Base-by-base conservation (phyloP, 495 filamentous ascomycete genomes). In the Podospora fimiseda region DNA sequence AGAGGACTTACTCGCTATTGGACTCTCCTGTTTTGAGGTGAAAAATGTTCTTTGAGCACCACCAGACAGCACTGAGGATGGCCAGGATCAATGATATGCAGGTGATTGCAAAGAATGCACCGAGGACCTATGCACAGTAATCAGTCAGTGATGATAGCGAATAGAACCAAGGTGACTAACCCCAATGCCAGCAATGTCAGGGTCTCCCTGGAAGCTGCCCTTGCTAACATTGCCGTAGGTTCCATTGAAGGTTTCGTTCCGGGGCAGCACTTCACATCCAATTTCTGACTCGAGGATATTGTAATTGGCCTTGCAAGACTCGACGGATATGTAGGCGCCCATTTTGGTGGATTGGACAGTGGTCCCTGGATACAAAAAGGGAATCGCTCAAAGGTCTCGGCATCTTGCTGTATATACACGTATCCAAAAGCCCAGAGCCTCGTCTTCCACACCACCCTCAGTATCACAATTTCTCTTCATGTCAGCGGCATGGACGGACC, bases 141-240 rank as follows among this genome's bases (percentile, higher is more conserved):
- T n/a, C 13, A 30, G 43, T 51, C 23, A 50, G 19, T 39, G 14
- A 5, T 15, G 16, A 3, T 22, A 11, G 18, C 16, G 21, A 14
- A 24, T 7, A 7, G 44, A 19, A 33, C n/a, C n/a, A 21, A 24
- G 15, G n/a, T 1, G 2, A 41, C 60, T 23, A 51, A 60, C 61
- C 15, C 59, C 61, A 15, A 59, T 54, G 13, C 61, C 61, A 6
- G 56, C 59, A 48, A 64, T 64, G 21, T 62, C 61, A 2, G 56
- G 49, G 27, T 61, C 55, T 2, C 43, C 44, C 9, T 46, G 13
- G 20, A 61, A 56, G 1, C 53, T 16, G 0, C 52, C 55, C 0
- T 13, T 18, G 1, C 11, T 11, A 3, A 33, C 19, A 3, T 15
- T 55, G 7, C 59, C 59, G 2, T 21, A 3, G 9, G 48, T n/a